phyloP scores from a whole-genome alignment of 495 filamentous ascomycete genomes.

The Neurospora sp. region DNA sequence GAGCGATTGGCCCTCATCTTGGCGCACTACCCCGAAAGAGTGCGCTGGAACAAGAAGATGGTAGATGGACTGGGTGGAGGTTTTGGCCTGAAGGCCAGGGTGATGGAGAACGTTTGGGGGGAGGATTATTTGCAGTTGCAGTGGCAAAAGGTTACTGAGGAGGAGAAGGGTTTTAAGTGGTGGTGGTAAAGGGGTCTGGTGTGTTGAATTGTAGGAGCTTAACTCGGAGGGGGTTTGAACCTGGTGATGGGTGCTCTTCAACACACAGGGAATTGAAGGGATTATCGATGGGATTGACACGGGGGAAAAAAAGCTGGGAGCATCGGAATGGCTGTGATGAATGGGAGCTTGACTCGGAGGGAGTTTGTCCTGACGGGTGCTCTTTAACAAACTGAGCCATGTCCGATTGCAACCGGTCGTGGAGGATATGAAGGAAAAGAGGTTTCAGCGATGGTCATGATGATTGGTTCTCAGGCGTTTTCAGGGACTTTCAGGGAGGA shows the following conservation, averaged over 20 bases:
- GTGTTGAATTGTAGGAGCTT: not conserved
- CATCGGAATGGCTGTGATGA: too few species aligned
- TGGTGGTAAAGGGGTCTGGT: not conserved
- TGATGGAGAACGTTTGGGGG: not conserved
- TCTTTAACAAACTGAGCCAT: not conserved
- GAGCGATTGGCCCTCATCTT: too few species aligned
- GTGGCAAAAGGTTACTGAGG: not conserved
- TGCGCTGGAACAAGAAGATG: not conserved
- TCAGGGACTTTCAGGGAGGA: not conserved
- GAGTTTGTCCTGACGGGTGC: not conserved
- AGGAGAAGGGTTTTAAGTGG: not conserved
- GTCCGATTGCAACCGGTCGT: not conserved
- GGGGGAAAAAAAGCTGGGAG: too few species aligned
- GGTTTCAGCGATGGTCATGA: not conserved
- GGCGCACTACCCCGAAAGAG: too few species aligned
- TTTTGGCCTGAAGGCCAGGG: not conserved
- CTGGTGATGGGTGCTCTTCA: not conserved
- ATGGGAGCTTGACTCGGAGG: too few species aligned
- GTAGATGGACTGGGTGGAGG: not conserved
- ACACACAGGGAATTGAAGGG: not conserved
- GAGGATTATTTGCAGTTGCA: not conserved
- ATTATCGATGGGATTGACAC: too few species aligned
- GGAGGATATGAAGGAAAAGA: not conserved
- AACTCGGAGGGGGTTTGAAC: not conserved
- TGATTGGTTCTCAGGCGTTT: not conserved